Evolutionary conservation across 805 yeast genomes (phyloP), one percentile per base, ranked within the genome.

Genomic region (Candida boidinii): DNA sequence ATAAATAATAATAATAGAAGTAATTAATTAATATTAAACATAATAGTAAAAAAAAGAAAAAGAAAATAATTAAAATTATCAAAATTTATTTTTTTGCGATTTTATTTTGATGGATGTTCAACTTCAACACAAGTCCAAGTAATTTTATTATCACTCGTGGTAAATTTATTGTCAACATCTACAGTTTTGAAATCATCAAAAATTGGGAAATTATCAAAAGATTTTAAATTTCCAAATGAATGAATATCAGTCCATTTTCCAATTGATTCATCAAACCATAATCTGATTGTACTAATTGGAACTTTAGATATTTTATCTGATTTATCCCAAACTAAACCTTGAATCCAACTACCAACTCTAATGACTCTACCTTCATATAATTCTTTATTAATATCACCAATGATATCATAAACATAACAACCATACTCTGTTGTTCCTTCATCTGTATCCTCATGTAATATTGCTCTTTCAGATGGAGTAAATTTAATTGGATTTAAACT

Each of bases 331-430:
- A 68, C 36, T 1, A 74, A 37, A 0, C 75, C 79, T 47, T 72
- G 76, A 3, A 56, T 45, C 75, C 76, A 73, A 28, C 62, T 60
- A 5, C 76, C 79, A 11, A 70, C 48, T 22, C 57, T 47, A 5
- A 73, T 56, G n/a, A 64, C 43, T 27, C 68, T 56, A 1, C 79
- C 81, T 18, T 60, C 51, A 30, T 38, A 54, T n/a, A 36, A 39
- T 0, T 39, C 49, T 3, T 39, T 31, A 5, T 23, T 14, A 5
- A 27, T 38, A 23, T 45, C 49, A 5, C 49, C 41, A 11, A 51
- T 51, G 14, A 62, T 48, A 13, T 53, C 59, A 24, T 38, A 46
- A 5, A 48, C 42, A 24, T 30, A 34, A 26, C 45, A 43, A 11
- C 38, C 30, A 7, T 23, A 30, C 11, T 13, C 22, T 4, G 31